Evolutionary conservation across 2,329 filamentous ascomycete genomes (phyloP).

Genomic region (Alternaria sp.): DNA sequence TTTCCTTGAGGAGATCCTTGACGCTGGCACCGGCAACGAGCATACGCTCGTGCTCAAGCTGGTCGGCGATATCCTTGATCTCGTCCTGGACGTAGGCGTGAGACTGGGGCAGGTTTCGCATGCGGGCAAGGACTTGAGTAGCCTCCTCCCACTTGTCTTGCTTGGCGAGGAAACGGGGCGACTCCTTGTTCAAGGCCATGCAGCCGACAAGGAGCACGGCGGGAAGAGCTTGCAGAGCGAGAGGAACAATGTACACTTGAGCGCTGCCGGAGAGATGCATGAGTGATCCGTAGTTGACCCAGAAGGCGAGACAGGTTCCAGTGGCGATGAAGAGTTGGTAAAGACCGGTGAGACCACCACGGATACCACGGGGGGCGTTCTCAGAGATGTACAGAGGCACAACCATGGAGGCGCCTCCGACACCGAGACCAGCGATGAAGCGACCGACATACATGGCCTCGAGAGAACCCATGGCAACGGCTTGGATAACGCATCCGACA

Average conservation of each 20-base stretch:
- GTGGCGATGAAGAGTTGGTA: conserved; percentile 37
- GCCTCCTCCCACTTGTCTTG: conserved; percentile 74
- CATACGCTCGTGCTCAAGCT: conserved; percentile 63
- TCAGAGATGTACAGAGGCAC: conserved; percentile 69
- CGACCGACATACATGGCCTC: conserved; percentile 72
- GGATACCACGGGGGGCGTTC: conserved; percentile 66
- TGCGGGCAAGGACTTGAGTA: conserved; percentile 62
- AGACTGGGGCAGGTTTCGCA: conserved; percentile 61
- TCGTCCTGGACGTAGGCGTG: conserved; percentile 52
- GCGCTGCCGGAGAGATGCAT: conserved; percentile 58
- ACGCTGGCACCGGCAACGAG: conserved; percentile 62
- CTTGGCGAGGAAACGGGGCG: conserved; percentile 72
- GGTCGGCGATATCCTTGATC: conserved; percentile 49
- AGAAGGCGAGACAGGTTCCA: conserved; percentile 61
- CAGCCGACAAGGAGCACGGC: conserved; percentile 67
- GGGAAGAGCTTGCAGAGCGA: conserved; percentile 71
- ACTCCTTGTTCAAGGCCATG: conserved; percentile 71
- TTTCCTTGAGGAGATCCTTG: conserved; percentile 52
- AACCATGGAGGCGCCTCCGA: conserved; percentile 64
- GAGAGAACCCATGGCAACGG: conserved; percentile 67
- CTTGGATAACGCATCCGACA: conserved; percentile 71
- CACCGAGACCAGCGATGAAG: conserved; percentile 64
- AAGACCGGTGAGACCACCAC: conserved; percentile 67
- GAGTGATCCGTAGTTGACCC: conserved; percentile 63
- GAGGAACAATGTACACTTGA: conserved; percentile 67